These are phyloP conservation scores for Crithidia thermophila DNA, from an alignment of 208 protist species.

Conservation along the genomic window DNA sequence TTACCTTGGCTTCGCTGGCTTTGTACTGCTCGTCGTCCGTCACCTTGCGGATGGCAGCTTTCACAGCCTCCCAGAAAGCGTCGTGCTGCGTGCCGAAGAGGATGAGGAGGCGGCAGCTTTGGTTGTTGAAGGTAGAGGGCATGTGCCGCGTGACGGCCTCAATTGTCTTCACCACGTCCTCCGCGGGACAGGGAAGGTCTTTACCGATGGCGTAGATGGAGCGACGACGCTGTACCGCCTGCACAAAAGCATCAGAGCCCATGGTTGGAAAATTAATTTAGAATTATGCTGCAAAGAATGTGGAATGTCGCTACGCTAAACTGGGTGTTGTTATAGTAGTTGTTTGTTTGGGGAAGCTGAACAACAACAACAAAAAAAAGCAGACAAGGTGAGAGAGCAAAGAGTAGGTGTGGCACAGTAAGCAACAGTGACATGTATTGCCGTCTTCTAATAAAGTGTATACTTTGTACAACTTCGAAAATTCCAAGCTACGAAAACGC, in stretches of 20 bases:
- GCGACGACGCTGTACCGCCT: too few species aligned
- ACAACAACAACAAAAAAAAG: slow-evolving; percentile 4
- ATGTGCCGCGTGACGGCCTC: slow-evolving; percentile 15
- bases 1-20: slow-evolving; percentile 37
- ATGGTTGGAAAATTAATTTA: too few species aligned
- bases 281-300: too few species aligned
- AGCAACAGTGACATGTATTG: too few species aligned
- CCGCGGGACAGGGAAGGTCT: slow-evolving; percentile 15
- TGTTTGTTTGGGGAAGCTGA: slow-evolving; percentile 9
- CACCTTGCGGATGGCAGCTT: slow-evolving; percentile 21
- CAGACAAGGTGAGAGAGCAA: neutral
- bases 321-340: slow-evolving; percentile 23
- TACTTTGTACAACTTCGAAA: too few species aligned
- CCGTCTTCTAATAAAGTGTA: too few species aligned
- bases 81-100: slow-evolving; percentile 35
- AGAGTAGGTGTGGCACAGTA: neutral
- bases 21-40: slow-evolving; percentile 19
- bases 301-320: too few species aligned
- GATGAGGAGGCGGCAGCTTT: slow-evolving; percentile 32
- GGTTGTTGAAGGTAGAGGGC: too few species aligned
- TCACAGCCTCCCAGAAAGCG: slow-evolving; percentile 29
- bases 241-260: too few species aligned
- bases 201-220: slow-evolving; percentile 18
- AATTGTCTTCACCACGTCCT: slow-evolving; percentile 24
- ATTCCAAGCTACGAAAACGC: too few species aligned